These are phyloP conservation scores for Phycomyces nitens DNA, from an alignment of 192 early-diverging fungal genomes.

Conservation along the genomic window DNA sequence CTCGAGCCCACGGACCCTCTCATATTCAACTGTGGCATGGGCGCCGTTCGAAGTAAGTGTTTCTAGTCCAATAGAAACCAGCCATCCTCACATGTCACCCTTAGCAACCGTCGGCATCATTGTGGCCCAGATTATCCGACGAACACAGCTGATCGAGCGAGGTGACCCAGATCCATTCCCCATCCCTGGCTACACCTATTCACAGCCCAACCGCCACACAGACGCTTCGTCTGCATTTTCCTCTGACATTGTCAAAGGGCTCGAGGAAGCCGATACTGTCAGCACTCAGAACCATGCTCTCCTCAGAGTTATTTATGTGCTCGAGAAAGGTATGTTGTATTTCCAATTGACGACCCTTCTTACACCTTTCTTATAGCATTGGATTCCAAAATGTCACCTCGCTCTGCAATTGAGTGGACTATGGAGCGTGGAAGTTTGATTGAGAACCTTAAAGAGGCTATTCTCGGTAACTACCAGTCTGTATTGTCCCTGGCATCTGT, in stretches of 20 bases:
- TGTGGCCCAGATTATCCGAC: constrained; percentile 52
- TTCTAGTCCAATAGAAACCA: not conserved
- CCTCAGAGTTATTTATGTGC: constrained; percentile 50
- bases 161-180: constrained; percentile 41
- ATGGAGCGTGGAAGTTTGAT: constrained; percentile 48
- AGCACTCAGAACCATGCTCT: constrained; percentile 45
- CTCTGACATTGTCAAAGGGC: constrained; percentile 23
- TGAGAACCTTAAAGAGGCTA: constrained; percentile 49
- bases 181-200: constrained; percentile 17
- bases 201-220: constrained; percentile 1
- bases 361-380: constrained; percentile 23
- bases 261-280: constrained; percentile 28
- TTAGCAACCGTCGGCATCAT: constrained; percentile 58
- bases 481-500: constrained; percentile 42
- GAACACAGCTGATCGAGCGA: constrained; percentile 43
- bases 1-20: constrained; percentile 39
- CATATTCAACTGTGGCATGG: constrained; percentile 66
- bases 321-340: constrained; percentile 40
- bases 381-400: constrained; percentile 36
- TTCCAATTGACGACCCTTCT: not conserved
- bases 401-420: constrained; percentile 55
- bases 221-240: constrained; percentile 1
- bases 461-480: constrained; percentile 54
- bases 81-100: not conserved
- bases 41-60: constrained; percentile 51